Evolutionary conservation across 1,284 basidiomycete species (phyloP).

Genomic region (Microbotryum saponariae): DNA sequence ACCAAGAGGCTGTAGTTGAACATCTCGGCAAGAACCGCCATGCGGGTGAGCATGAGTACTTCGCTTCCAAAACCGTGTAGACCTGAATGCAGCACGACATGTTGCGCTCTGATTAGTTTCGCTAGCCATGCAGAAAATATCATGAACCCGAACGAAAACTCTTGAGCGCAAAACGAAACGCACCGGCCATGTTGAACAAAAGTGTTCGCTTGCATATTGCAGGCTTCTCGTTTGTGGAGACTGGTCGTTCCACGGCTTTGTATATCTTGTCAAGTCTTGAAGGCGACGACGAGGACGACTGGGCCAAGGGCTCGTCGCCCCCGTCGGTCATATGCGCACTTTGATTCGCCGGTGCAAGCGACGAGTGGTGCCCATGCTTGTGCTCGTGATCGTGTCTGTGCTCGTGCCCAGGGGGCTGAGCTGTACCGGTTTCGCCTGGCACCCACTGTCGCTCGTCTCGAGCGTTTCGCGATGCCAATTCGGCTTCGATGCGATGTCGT

Average conservation of each 20-base stretch:
- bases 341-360: not conserved
- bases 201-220: slow-evolving; percentile 15
- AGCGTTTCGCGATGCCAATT: too few relatives aligned
- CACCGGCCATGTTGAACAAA: slow-evolving; percentile 23
- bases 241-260: not conserved
- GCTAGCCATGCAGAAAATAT: not conserved
- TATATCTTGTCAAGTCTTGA: not conserved
- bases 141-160: too few relatives aligned
- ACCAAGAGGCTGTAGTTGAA: slow-evolving; percentile 29
- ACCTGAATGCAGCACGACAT: slow-evolving; percentile 2
- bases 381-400: too few relatives aligned
- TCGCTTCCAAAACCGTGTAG: slow-evolving; percentile 34
- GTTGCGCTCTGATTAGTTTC: too few relatives aligned
- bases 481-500: too few relatives aligned
- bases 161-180: not conserved
- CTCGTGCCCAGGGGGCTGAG: too few relatives aligned
- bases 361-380: too few relatives aligned
- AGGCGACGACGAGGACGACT: not conserved
- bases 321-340: not conserved
- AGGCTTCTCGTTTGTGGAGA: not conserved
- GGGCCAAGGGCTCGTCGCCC: too few relatives aligned
- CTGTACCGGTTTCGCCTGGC: too few relatives aligned
- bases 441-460: too few relatives aligned
- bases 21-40: slow-evolving; percentile 25
- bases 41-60: slow-evolving; percentile 27